Evolutionary conservation across 2,329 filamentous ascomycete species (phyloP).

Genomic region (Pseudogymnoascus sp.): DNA sequence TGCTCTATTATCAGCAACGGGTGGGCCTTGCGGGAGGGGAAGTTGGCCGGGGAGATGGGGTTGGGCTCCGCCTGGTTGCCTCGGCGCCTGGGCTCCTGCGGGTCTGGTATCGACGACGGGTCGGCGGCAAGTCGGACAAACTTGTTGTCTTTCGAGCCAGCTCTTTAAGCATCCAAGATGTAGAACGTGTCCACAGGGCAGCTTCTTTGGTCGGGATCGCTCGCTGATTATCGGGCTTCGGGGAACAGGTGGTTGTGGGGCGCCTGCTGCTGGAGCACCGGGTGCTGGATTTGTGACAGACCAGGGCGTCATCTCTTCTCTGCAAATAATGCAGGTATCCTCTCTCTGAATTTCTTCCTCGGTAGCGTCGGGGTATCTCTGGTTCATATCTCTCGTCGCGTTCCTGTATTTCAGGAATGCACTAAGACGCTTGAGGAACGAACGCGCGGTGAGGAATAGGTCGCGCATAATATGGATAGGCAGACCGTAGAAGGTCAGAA

Average conservation of each 20-base stretch:
- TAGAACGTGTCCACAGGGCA: conserved; percentile 91
- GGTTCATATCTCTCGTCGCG: conserved; percentile 89
- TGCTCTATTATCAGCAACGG: conserved; percentile 31
- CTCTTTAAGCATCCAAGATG: conserved; percentile 92
- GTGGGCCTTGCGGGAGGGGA: conserved; percentile 16
- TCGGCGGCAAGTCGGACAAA: conserved; percentile 86
- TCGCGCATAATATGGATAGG: conserved; percentile 96
- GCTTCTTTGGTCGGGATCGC: conserved; percentile 81
- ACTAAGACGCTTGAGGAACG: conserved; percentile 80
- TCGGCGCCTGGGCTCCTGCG: conserved; percentile 26
- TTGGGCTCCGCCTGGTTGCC: conserved; percentile 18
- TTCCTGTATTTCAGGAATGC: conserved; percentile 85
- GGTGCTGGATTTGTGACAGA: conserved; percentile 37
- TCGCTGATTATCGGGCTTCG: conserved; percentile 53
- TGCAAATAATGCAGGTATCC: conserved; percentile 94
- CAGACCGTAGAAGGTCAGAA: conserved; percentile 87
- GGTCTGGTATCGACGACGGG: conserved; percentile 54
- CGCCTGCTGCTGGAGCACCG: conserved; percentile 27
- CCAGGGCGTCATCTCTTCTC: conserved; percentile 91
- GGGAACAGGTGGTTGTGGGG: conserved; percentile 27
- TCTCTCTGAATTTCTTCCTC: conserved; percentile 75
- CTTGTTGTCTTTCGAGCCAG: conserved; percentile 95
- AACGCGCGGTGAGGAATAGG: conserved; percentile 85
- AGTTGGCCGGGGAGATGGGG: conserved; percentile 21
- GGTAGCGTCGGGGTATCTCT: conserved; percentile 80